Base-by-base conservation (phyloP, 768 basidiomycete genomes). In the Kockovaella imperatae region DNA sequence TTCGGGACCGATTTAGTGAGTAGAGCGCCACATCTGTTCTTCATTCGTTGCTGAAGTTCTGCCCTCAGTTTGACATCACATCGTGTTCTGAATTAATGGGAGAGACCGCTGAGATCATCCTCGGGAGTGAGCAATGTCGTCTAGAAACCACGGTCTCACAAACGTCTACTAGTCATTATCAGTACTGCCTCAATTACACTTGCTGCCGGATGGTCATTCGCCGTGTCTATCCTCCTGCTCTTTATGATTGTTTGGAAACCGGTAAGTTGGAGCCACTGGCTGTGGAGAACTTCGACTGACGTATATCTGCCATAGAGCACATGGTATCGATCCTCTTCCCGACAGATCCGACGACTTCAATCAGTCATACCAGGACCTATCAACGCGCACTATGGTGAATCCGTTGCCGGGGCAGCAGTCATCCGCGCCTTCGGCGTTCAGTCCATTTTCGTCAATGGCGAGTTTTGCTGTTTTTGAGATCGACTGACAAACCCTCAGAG, bases 361-460 rank as follows among this genome's bases (percentile, higher is more conserved):
- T 17, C 54, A 0, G 45, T 59, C 20, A 45, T 56, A 11, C 63
- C 59, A 23, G 64, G 64, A 8, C 49, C 49, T 3, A 54, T 66
- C 48, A 62, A 62, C 35, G 58, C 60, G 1, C 53, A 60, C n/a
- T 60, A 62, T 41, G 49, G 58, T 10, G 64, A 66, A 44, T 60
- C 60, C 3, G 54, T 66, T 3, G 64, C 60, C 5, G 64, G 64
- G 2, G 51, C 61, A 7, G 52, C 58, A 4, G 61, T 66, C 5
- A 57, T 66, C 38, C 45, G 64, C 10, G 64, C 64, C n/a, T 62
- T 62, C 25, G 64, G 64, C 3, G 44, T 29, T 2, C 64, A 66
- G 34, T 49, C 52, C 3, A 21, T 59, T 8, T 58, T 59, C 41
- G 17, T 62, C 4, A 25, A 52, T n/a, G 55, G 60, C 53, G 20